These are phyloP conservation scores for Platanus orientalis DNA, from an alignment of 164 flowering plant species.

Conservation along the genomic window DNA sequence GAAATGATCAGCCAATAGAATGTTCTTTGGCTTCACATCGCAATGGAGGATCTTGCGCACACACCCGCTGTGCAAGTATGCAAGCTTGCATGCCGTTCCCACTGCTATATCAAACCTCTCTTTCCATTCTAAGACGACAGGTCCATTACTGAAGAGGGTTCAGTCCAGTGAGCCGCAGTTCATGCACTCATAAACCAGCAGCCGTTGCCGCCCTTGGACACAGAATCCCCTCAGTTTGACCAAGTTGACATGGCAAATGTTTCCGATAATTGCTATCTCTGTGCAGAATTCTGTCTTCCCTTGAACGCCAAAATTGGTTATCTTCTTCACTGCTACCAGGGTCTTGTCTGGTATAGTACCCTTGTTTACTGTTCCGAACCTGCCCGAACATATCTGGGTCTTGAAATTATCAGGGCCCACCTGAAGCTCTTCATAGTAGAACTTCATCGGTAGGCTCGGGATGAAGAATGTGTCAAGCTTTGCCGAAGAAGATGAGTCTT, in stretches of 20 bases:
- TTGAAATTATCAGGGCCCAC: conserved; percentile 61
- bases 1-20: conserved; percentile 60
- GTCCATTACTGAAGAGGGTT: conserved; percentile 61
- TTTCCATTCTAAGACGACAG: conserved; percentile 79
- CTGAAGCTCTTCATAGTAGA: conserved; percentile 54
- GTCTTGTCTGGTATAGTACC: conserved; percentile 62
- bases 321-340: conserved; percentile 77
- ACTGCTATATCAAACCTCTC: conserved; percentile 76
- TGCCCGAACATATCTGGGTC: conserved; percentile 67
- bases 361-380: conserved; percentile 76
- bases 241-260: conserved; percentile 76
- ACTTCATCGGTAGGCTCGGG: conserved; percentile 77
- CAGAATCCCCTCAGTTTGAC: conserved; percentile 78
- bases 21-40: conserved; percentile 88
- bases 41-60: conserved; percentile 82
- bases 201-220: conserved; percentile 54
- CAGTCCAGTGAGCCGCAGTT: conserved; percentile 73
- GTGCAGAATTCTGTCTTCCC: conserved; percentile 85
- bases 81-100: conserved; percentile 83
- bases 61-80: conserved; percentile 80
- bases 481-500: conserved; percentile 32
- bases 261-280: conserved; percentile 84
- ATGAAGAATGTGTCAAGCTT: conserved; percentile 52
- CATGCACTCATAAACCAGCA: conserved; percentile 91
- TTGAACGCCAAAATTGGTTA: conserved; percentile 51